phyloP scores from a whole-genome alignment of 441 rosid species.

The Gossypium schwendimanii region DNA sequence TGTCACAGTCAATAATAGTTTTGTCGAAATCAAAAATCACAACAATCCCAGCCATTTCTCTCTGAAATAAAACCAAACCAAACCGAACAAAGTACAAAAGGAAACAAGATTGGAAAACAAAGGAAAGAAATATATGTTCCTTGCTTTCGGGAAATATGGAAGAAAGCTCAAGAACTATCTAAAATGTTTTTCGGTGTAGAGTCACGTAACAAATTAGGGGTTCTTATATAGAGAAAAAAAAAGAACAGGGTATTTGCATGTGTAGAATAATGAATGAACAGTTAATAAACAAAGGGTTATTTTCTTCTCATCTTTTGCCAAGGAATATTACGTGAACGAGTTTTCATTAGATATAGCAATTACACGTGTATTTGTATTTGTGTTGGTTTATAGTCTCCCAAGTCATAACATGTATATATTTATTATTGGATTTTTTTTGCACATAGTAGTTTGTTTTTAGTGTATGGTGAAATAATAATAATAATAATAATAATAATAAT shows the following conservation, averaged over 20 bases:
- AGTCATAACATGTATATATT: not conserved
- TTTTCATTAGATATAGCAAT: not conserved
- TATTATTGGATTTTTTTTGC: not conserved
- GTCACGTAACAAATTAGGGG: not conserved
- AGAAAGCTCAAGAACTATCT: not conserved
- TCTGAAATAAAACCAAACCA: not conserved
- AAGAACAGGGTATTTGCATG: not conserved
- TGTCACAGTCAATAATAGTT: conserved; percentile 65
- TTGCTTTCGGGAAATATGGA: not conserved
- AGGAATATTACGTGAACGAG: conserved; percentile 17
- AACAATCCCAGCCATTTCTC: conserved; percentile 32
- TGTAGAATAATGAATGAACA: not conserved
- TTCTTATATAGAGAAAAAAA: not conserved
- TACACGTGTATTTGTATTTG: not conserved
- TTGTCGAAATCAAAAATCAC: conserved; percentile 66
- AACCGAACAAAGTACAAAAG: not conserved
- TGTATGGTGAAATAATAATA: not conserved
- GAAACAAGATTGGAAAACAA: not conserved
- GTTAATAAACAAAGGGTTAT: not conserved
- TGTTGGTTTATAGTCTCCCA: not conserved
- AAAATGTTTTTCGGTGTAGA: not conserved
- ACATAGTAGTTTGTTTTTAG: not conserved
- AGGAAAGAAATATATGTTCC: not conserved
- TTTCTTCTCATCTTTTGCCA: conserved; percentile 6
- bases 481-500: no score